These are phyloP conservation scores for Calocera viscosa DNA, from an alignment of 768 basidiomycete genomes.

Conservation along the genomic window DNA sequence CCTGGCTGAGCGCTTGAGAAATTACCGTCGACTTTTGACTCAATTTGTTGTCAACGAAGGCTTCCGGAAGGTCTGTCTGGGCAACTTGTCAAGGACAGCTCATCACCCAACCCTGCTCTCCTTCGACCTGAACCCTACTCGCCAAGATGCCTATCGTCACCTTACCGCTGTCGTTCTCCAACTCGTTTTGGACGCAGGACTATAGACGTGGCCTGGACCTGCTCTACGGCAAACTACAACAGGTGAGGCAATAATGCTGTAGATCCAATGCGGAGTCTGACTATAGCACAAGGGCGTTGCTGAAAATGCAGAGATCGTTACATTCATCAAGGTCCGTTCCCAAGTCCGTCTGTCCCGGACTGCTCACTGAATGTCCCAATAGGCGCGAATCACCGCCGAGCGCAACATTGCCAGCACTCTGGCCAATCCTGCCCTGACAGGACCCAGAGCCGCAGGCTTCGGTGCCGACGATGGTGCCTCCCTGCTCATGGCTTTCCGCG, in stretches of 20 bases:
- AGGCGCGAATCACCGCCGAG: slow-evolving; percentile 68
- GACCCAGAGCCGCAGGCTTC: slow-evolving; percentile 49
- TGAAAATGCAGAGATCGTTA: slow-evolving; percentile 73
- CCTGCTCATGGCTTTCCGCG: slow-evolving; percentile 62
- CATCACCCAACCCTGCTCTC: neutral
- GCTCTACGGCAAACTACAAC: slow-evolving; percentile 61
- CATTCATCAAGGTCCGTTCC: slow-evolving; percentile 61
- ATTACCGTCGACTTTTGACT: neutral
- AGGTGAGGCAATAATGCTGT: slow-evolving; percentile 35
- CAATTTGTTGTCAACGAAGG: neutral
- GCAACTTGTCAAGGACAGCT: neutral
- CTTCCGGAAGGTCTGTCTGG: neutral
- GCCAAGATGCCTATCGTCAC: slow-evolving; percentile 68
- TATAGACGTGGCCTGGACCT: slow-evolving; percentile 73
- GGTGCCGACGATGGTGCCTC: slow-evolving; percentile 75
- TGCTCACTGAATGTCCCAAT: slow-evolving; percentile 11
- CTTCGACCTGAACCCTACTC: neutral
- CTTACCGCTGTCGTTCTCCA: slow-evolving; percentile 75
- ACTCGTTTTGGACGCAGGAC: slow-evolving; percentile 93
- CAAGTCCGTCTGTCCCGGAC: neutral
- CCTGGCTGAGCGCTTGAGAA: neutral
- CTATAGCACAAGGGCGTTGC: slow-evolving; percentile 46
- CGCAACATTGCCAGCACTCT: slow-evolving; percentile 48
- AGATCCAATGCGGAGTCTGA: slow-evolving; percentile 1
- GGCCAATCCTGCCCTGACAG: slow-evolving; percentile 38